Evolutionary conservation across 306 rosid genomes (phyloP), one percentile per base, ranked within the genome.

Genomic region (Carpinus fangiana): DNA sequence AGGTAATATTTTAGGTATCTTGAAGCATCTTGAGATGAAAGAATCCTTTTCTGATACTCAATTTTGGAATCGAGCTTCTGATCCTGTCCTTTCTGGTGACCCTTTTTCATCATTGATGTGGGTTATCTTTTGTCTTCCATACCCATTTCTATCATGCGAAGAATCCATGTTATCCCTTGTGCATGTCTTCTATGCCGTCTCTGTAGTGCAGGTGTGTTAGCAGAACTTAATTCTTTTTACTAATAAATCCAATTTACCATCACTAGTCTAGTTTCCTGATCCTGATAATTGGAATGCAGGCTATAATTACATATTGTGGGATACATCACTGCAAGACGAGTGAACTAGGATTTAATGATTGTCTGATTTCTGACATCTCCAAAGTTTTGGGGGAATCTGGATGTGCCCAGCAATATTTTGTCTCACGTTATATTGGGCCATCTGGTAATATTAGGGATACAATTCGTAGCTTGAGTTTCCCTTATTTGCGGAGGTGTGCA

Each of bases 31-130:
- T 79, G 88, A 77, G 64, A 64, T 70, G 80, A 92, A 83, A 43
- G 71, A 78, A 62, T 83, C 90, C 4, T 85, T 62, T 47, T 52
- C 89, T 23, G 93, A 89, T 86, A 65, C 82, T 76, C 90, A 86
- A 78, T 91, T 96, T 80, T 90, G 97, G 97, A 89, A 76, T 34
- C 87, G 83, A 79, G 98, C 94, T 76, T 87, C 96, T 75, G 94
- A 91, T 81, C 99, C 99, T 76, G 83, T 93, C 51, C 90, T 96
- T 90, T 81, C 89, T 7, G 88, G 79, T 74, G 98, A 96, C 67
- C 96, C 99, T 34, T 96, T 96, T 83, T 88, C 97, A 60, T 86
- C 99, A 14, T 89, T 96, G 89, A 96, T 96, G 97, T 96, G 97
- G 99, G 84, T 88, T 80, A 92, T 96, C 57, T 93, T 87, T 88